Evolutionary conservation across 2,329 filamentous ascomycete genomes (phyloP).

Genomic region (Aspergillus flavus): DNA sequence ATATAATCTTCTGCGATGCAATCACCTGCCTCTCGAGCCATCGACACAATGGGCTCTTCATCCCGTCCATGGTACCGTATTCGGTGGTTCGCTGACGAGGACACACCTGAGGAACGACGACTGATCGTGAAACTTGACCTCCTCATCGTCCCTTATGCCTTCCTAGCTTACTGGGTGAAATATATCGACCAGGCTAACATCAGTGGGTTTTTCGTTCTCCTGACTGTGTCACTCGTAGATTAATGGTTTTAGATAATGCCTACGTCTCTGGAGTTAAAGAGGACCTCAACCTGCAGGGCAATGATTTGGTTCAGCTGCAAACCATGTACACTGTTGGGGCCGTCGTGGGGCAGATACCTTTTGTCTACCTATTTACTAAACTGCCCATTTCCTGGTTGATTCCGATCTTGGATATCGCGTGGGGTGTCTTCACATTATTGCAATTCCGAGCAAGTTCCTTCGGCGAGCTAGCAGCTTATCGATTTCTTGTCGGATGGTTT

Average conservation of each 20-base stretch:
- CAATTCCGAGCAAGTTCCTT: constrained; percentile 55
- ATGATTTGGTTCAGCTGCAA: constrained; percentile 59
- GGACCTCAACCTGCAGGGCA: constrained; percentile 54
- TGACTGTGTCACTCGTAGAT: too few species aligned
- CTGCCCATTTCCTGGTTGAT: constrained; percentile 54
- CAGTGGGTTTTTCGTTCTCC: constrained; percentile 38
- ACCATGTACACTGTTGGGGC: constrained; percentile 56
- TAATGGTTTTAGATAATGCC: constrained; percentile 50
- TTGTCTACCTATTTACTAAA: constrained; percentile 54
- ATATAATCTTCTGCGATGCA: too few species aligned
- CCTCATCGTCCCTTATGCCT: constrained; percentile 59
- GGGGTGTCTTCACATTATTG: constrained; percentile 61
- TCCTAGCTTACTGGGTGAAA: constrained; percentile 60
- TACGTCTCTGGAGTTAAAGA: constrained; percentile 59
- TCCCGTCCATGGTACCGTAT: constrained; percentile 11
- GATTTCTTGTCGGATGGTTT: constrained; percentile 59
- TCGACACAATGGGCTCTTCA: too few species aligned
- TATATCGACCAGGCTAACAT: constrained; percentile 60
- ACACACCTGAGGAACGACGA: constrained; percentile 53
- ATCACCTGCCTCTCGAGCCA: too few species aligned
- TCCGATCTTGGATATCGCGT: constrained; percentile 55
- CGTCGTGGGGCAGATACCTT: constrained; percentile 55
- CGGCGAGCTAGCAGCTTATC: constrained; percentile 55
- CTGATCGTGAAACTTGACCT: constrained; percentile 60
- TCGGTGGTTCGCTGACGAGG: constrained; percentile 54